Evolutionary conservation across 176 grass and related monocot species (phyloP), one percentile per base, ranked within the genome.

Genomic region (Tillandsia fasciculata): DNA sequence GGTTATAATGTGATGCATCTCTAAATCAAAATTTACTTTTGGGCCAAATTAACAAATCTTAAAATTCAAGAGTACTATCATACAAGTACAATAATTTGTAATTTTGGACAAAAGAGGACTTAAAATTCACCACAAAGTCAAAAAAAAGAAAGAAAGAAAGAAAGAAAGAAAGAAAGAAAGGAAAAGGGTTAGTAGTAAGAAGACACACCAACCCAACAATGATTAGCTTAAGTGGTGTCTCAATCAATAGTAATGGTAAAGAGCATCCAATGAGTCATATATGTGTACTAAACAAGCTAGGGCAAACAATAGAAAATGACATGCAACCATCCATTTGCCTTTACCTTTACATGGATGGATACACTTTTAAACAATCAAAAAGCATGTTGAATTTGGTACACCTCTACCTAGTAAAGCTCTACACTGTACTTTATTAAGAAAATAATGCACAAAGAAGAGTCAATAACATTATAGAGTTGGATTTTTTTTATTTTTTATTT

Each of bases 261-360:
- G 17, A 15, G 6, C 58, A 48, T 61, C 59, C 26, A 66, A 74
- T 53, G 65, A 26, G 33, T 42, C 33, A 42, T 42, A 7, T 42
- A 42, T 42, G 1, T 42, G 33, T 42, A 42, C 33, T 42, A 7
- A 42, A 42, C 33, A 42, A 42, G 33, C 33, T 4, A 42, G 33
- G 7, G 33, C 33, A 42, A 58, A 66, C 22, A 66, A 61, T 67
- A 15, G 80, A 82, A 51, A 72, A 29, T 26, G 73, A 82, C 73
- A 1, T 66, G 51, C 26, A 9, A 76, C 73, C 73, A 50, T 59
- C 68, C 23, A 24, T 54, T 15, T 48, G n/a, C 47, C 75, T 51
- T 50, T 66, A 14, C 48, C 50, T 15, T 2, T 8, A 65, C 53
- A 42, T 42, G 33, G 33, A 42, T 42, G 11, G 26, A 8, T 20